Percentiles rank a stretch among this genome's conserved stretches.
Evolutionary conservation across 768 basidiomycete genomes (phyloP).

Genomic region (Leccinum incarnatum): DNA sequence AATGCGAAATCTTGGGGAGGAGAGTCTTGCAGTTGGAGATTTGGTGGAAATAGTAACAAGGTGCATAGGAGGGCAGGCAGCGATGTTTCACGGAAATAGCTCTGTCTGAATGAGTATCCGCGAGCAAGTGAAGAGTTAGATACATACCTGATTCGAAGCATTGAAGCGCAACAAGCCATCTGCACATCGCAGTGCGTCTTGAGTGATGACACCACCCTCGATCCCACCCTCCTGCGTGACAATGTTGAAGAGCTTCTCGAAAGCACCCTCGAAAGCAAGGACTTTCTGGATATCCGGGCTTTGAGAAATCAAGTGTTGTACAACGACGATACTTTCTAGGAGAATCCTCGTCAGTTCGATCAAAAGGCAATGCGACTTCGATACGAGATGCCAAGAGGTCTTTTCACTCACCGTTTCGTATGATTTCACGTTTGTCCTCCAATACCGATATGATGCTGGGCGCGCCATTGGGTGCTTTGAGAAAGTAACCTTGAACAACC

Average conservation of each 20-base stretch:
- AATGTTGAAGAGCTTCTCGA: slow-evolving; percentile 92
- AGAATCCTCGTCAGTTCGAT: slow-evolving; percentile 11
- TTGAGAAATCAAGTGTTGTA: slow-evolving; percentile 77
- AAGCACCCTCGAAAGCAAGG: slow-evolving; percentile 93
- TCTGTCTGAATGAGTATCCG: slow-evolving; percentile 48
- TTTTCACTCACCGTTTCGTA: slow-evolving; percentile 69
- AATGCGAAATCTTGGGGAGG: slow-evolving; percentile 89
- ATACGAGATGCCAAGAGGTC: neutral
- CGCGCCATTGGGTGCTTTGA: slow-evolving; percentile 78
- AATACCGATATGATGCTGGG: slow-evolving; percentile 69
- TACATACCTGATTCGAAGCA: slow-evolving; percentile 83
- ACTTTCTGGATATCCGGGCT: slow-evolving; percentile 96
- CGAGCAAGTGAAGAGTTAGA: neutral
- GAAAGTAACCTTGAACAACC: slow-evolving; percentile 85
- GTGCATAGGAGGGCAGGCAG: slow-evolving; percentile 66
- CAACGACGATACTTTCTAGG: slow-evolving; percentile 78
- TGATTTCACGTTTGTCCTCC: slow-evolving; percentile 86
- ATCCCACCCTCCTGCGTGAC: slow-evolving; percentile 86
- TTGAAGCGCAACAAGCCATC: slow-evolving; percentile 91
- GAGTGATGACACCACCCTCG: slow-evolving; percentile 84
- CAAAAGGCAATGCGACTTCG: neutral
- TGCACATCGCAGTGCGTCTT: slow-evolving; percentile 82
- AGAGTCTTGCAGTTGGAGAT: slow-evolving; percentile 51
- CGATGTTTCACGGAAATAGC: slow-evolving; percentile 91
- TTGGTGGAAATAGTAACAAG: slow-evolving; percentile 68